Evolutionary conservation across 1,284 basidiomycete genomes (phyloP), one percentile per base, ranked within the genome.

Genomic region (Marasmius sp.): DNA sequence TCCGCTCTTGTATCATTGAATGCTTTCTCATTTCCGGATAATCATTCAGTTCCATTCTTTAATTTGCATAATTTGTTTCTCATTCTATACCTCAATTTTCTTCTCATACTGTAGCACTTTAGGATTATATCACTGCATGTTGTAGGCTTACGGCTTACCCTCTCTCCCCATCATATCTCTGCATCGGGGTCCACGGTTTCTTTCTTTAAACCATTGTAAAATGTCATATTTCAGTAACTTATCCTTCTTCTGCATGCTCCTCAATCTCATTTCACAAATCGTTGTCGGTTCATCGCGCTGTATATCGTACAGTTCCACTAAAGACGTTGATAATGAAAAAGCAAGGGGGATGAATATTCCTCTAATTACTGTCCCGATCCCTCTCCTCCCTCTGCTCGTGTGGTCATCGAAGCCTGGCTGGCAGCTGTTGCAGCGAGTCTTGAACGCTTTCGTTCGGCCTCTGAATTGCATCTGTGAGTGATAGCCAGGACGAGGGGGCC

Each of bases 371-470:
- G 71, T 64, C 75, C 74, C 49, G 75, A 75, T 55, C 76, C 63
- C 60, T 78, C 77, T 57, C 77, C 77, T 49, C 76, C 75, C 61
- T 76, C 73, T 45, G 79, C 80, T 58, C 89, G 80, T 61, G 85
- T 81, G 22, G 84, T 69, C 94, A 95, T 95, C 10, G 92, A 91
- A 61, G 92, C 93, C 69, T 94, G 91, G 5, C 89, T 89, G 52
- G 93, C 93, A 22, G 93, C 85, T 8, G 89, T 91, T 10, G 93
- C 88, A 56, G 93, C 91, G 62, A 92, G 73, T 68, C 91, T 77
- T 63, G 86, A 87, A 57, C 89, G 84, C 76, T 95, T 95, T 74
- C 90, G 80, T 76, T 97, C 94, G 50, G 93, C 93, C 82, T 96
- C 93, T 83, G 77, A 66, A 59, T 48, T 59, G 36, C 56, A 20